Percentiles rank a stretch among this genome's conserved stretches.
phyloP scores from a whole-genome alignment of 495 filamentous ascomycete genomes.

The Penicillium cataractarum region DNA sequence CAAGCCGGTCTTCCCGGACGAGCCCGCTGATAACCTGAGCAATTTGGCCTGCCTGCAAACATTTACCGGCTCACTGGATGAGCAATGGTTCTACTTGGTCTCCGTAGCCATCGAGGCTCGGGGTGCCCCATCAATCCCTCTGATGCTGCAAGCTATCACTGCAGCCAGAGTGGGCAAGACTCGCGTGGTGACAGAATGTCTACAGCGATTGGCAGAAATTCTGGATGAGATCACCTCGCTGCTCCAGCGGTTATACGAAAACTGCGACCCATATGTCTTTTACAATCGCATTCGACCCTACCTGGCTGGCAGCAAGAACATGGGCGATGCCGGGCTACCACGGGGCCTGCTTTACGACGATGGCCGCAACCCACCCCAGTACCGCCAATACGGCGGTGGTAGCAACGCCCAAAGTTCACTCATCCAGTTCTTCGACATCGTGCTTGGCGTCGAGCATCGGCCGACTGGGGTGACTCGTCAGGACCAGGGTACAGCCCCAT shows the following conservation, averaged over 20 bases:
- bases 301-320: conserved; percentile 94
- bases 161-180: conserved; percentile 76
- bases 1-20: conserved; percentile 80
- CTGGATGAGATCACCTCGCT: conserved; percentile 79
- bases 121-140: conserved; percentile 81
- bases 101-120: conserved; percentile 95
- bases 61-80: conserved; percentile 93
- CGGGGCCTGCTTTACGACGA: conserved; percentile 86
- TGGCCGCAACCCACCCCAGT: conserved; percentile 64
- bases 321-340: conserved; percentile 88
- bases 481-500: conserved; percentile 14
- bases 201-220: conserved; percentile 79
- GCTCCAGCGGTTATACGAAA: conserved; percentile 85
- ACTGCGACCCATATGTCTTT: conserved; percentile 90
- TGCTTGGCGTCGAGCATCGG: conserved; percentile 88
- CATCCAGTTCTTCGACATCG: conserved; percentile 92
- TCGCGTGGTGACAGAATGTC: conserved; percentile 69
- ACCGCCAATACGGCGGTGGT: conserved; percentile 82
- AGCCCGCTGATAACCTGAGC: conserved; percentile 76
- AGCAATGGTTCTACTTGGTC: conserved; percentile 97
- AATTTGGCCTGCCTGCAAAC: conserved; percentile 85
- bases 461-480: conserved; percentile 75
- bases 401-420: conserved; percentile 95
- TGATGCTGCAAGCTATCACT: conserved; percentile 85
- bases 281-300: conserved; percentile 93